These are phyloP conservation scores for Paulownia fortunei DNA, from an alignment of 257 asterid species.

Conservation along the genomic window DNA sequence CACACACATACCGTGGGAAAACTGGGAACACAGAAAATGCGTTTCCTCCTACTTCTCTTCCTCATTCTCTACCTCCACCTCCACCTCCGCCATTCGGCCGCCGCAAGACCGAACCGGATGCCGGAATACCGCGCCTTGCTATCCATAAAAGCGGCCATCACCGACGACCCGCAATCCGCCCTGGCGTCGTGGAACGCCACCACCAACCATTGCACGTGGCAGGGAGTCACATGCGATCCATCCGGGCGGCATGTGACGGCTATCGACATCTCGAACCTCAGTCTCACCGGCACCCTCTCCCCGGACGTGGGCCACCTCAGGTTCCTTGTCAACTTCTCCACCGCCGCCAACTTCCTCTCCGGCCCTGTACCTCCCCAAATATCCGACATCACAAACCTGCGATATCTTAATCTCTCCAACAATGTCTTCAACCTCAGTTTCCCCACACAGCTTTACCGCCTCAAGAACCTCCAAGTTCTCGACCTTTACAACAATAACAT, in stretches of 20 bases:
- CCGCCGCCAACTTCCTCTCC: conserved; percentile 52
- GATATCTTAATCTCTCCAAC: conserved; percentile 61
- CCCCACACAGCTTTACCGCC: conserved; percentile 49
- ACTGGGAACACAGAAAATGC: conserved; percentile 43
- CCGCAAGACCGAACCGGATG: conserved; percentile 36
- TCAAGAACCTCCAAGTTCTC: conserved; percentile 54
- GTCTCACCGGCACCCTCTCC: conserved; percentile 59
- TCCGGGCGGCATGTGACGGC: conserved; percentile 56
- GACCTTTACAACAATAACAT: conserved; percentile 78
- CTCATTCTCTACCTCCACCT: conserved; percentile 48
- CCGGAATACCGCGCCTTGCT: conserved; percentile 61
- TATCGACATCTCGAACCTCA: conserved; percentile 60
- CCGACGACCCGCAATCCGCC: conserved; percentile 62
- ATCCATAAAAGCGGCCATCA: conserved; percentile 59
- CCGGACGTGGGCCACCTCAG: conserved; percentile 54
- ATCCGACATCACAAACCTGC: conserved; percentile 49
- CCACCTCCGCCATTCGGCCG: conserved; percentile 36
- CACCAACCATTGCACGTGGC: conserved; percentile 64
- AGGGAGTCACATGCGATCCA: conserved; percentile 63
- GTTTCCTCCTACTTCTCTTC: conserved; percentile 46
- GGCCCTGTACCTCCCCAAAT: conserved; percentile 66
- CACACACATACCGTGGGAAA: not conserved
- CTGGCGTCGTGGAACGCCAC: conserved; percentile 59
- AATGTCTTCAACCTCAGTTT: conserved; percentile 57
- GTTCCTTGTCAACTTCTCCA: conserved; percentile 53